Evolutionary conservation across 2,329 filamentous ascomycete genomes (phyloP), one percentile per base, ranked within the genome.

Genomic region (Aspergillus candidus): DNA sequence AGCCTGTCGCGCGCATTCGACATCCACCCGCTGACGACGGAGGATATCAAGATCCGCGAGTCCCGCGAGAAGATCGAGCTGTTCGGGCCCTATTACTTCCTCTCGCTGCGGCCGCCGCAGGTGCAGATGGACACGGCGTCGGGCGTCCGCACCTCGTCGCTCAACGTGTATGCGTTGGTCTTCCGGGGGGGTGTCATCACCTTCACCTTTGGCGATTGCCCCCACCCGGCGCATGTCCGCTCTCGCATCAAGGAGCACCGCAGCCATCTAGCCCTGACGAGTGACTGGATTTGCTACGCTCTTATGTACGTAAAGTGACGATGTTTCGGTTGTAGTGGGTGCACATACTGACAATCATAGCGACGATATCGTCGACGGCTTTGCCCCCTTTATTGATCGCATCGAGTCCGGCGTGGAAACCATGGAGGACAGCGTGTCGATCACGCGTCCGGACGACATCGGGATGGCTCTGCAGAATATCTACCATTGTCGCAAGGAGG

Each of bases 251-350:
- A 86, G 12, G 83, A 87, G 53, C 75, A 96, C 40, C 88, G 93
- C 61, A 91, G 96, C 59, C 95, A 94, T 60, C 83, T 96, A 58
- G 83, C 88, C 49, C 75, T 96, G 37, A 94, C 87, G 60, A 88
- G 88, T 55, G 91, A 97, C 70, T 97, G 91, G 89, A 91, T 96
- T 56, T 96, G 90, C 72, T 97, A 97, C 63, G 91, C 91, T 32
- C 74, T 97, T 52, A 96, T 96, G 83, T 88, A 74, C 72, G 82
- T 69, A 41, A 3, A n/a, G 22, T 10, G 6, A 22, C 6, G 22
- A 10, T 2, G 22, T 3, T 10, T 3, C 5, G 17, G 22, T 27
- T 27, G 22, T 27, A 2, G 22, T 8, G 22, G 22, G 22, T 6
- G 11, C 8, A 15, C 41, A 18, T 6, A 13, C 38, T 51, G 35